Evolutionary conservation across 352 stramenopile genomes (phyloP), one percentile per base, ranked within the genome.

Genomic region (Aphanomyces astaci): DNA sequence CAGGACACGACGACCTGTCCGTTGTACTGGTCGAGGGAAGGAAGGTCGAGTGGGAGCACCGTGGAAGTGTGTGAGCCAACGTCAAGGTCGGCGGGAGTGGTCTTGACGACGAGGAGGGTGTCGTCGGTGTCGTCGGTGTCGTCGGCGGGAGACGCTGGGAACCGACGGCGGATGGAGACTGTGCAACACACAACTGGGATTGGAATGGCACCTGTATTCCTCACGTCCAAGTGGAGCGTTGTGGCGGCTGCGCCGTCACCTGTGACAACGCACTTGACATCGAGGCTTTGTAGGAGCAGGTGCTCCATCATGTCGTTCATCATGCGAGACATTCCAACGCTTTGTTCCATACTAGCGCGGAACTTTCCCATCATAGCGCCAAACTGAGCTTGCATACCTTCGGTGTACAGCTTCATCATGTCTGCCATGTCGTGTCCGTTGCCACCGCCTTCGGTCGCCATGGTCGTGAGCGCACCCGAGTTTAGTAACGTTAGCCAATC

Each of bases 231-330:
- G 9, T 51, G 56, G 25, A 68, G 28, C 17, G 11, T 27, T 1
- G 45, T 3, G n/a, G 51, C 36, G 5, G 19, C 5, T 27, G 48
- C 17, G 4, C n/a, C 39, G 15, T 24, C 28, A 27, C 39, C 4
- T 30, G 28, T 17, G 32, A 68, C 33, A 3, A 46, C 15, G 24
- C 62, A 52, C 15, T 2, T 11, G 4, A 68, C 51, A 31, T 31
- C 22, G 2, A 68, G 25, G 33, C 39, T 68, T 28, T 68, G 62
- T 11, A 68, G 62, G 22, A 68, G 33, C 5, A 68, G 51, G 27
- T 68, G 49, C 48, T 68, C 62, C 30, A 68, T 51, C 62, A 68
- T 68, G 19, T 46, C 22, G 51, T 62, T 68, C 62, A 68, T 68
- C 62, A 68, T 68, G 24, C 17, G 11, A 11, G 62, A 32, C 62